Evolutionary conservation across 805 yeast species (phyloP).

Genomic region (Metschnikowia picachoensis): DNA sequence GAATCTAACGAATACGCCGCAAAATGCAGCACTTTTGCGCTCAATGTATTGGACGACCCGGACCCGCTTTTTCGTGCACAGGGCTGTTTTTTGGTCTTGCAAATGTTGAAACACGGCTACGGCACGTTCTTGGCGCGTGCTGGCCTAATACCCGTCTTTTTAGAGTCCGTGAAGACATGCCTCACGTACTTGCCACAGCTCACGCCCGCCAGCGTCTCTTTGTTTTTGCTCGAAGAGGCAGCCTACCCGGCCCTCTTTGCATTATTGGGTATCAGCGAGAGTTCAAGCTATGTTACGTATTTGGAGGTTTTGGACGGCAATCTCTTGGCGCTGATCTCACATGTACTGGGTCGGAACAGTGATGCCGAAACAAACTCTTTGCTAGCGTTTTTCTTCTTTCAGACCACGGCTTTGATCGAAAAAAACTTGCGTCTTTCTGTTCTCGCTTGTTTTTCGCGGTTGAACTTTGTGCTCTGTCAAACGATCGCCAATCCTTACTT

Average conservation of each 20-base stretch:
- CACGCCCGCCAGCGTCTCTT: slow-evolving; percentile 23
- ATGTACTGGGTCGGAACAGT: slow-evolving; percentile 17
- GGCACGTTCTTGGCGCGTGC: slow-evolving; percentile 17
- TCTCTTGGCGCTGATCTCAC: slow-evolving; percentile 24
- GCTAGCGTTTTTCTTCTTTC: slow-evolving; percentile 18
- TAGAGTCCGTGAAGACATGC: slow-evolving; percentile 23
- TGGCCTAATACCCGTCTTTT: slow-evolving; percentile 26
- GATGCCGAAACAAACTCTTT: slow-evolving; percentile 13
- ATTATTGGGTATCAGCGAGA: slow-evolving; percentile 9
- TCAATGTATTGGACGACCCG: slow-evolving; percentile 34
- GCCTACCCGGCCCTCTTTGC: slow-evolving; percentile 22
- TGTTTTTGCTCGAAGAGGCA: slow-evolving; percentile 14
- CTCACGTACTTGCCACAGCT: slow-evolving; percentile 26
- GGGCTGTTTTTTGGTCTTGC: slow-evolving; percentile 20
- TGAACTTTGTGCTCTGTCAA: slow-evolving; percentile 29
- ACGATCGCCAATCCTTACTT: slow-evolving; percentile 27
- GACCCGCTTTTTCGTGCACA: slow-evolving; percentile 26
- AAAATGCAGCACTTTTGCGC: slow-evolving; percentile 28
- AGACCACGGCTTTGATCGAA: slow-evolving; percentile 10
- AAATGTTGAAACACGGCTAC: slow-evolving; percentile 11
- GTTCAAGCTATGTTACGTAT: slow-evolving; percentile 7
- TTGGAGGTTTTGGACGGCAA: slow-evolving; percentile 25
- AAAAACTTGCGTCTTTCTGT: slow-evolving; percentile 14
- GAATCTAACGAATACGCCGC: slow-evolving; percentile 4
- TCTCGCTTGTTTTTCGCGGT: slow-evolving; percentile 25